These are phyloP conservation scores for Pichia sp. DNA, from an alignment of 1,139 yeast genomes.

Conservation along the genomic window DNA sequence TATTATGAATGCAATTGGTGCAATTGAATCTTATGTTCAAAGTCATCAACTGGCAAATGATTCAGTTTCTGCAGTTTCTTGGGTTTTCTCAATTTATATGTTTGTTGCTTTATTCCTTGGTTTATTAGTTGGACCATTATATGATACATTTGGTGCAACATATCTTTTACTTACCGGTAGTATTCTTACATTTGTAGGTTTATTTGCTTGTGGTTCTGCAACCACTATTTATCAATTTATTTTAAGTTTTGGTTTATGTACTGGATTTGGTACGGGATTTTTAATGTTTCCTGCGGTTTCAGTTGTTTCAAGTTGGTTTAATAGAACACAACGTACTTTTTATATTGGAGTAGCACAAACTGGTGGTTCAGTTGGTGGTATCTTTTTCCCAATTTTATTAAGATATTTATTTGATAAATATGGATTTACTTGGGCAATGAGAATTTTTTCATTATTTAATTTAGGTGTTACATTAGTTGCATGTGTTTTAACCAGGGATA, in stretches of 20 bases:
- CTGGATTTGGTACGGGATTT: constrained; percentile 53
- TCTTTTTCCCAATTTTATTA: constrained; percentile 51
- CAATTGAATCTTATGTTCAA: constrained; percentile 57
- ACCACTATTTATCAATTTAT: constrained; percentile 40
- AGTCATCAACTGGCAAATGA: constrained; percentile 43
- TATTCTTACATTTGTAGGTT: constrained; percentile 27
- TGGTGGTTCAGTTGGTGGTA: constrained; percentile 63
- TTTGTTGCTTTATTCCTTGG: constrained; percentile 55
- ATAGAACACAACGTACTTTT: constrained; percentile 41
- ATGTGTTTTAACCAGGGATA: constrained; percentile 42
- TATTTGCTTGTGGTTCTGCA: constrained; percentile 21
- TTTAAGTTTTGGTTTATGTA: constrained; percentile 43
- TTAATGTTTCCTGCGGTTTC: constrained; percentile 53
- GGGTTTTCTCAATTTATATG: constrained; percentile 59
- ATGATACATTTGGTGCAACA: constrained; percentile 51
- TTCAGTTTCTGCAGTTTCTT: constrained; percentile 38
- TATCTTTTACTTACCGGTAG: constrained; percentile 41
- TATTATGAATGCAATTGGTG: constrained; percentile 57
- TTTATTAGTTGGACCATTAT: constrained; percentile 54
- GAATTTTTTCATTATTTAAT: constrained; percentile 50
- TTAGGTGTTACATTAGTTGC: constrained; percentile 34
- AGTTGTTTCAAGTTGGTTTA: constrained; percentile 21
- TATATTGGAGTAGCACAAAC: constrained; percentile 54
- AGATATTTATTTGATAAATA: constrained; percentile 43
- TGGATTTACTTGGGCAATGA: constrained; percentile 59